Evolutionary conservation across 2,329 filamentous ascomycete species (phyloP).

Genomic region (Alternaria consortialis): DNA sequence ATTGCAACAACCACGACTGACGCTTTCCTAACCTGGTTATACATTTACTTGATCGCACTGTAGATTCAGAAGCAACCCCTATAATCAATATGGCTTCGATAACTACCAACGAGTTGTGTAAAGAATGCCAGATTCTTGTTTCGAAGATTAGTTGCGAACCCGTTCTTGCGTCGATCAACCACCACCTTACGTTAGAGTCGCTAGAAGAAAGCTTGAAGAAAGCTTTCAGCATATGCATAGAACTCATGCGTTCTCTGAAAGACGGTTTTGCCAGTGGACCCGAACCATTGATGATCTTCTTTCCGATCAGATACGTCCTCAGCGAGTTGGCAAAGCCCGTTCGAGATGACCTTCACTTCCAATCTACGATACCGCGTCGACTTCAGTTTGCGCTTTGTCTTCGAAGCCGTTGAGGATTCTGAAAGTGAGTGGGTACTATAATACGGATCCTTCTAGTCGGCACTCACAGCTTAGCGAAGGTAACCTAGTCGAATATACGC

Average conservation of each 20-base stretch:
- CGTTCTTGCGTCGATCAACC: background rate
- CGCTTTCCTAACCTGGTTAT: background rate
- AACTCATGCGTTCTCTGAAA: background rate
- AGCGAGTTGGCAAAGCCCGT: slow-evolving; percentile 1
- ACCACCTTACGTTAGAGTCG: background rate
- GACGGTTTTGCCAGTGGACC: background rate
- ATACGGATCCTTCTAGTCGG: no score
- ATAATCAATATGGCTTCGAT: background rate
- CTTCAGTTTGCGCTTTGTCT: background rate
- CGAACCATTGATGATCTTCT: background rate
- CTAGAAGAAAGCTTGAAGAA: background rate
- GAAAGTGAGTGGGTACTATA: background rate
- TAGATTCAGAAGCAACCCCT: background rate
- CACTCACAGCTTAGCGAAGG: background rate
- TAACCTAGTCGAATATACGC: background rate
- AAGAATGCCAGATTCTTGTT: background rate
- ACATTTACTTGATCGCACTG: background rate
- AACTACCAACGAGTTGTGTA: background rate
- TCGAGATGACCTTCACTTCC: background rate
- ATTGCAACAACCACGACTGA: background rate
- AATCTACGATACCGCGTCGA: background rate
- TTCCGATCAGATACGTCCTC: slow-evolving; percentile 1
- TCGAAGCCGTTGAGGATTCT: background rate
- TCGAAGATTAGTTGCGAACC: background rate
- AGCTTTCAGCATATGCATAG: background rate